phyloP scores from a whole-genome alignment of 345 rosid genomes.

The Cochlearia excelsa region DNA sequence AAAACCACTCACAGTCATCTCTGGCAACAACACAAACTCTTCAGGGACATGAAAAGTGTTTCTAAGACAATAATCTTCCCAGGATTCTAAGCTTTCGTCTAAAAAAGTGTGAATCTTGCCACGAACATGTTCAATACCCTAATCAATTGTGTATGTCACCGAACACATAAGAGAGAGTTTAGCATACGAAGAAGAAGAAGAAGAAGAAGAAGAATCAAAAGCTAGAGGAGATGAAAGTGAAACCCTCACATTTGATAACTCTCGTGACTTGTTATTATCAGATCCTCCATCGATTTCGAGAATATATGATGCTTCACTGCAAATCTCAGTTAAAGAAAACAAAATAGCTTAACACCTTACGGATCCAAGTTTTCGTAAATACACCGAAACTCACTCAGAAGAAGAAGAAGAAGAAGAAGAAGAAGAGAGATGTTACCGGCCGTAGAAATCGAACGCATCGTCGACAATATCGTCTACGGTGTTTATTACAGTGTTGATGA shows the following conservation, averaged over 20 bases:
- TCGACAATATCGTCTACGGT: constrained; percentile 53
- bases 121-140: constrained; percentile 64
- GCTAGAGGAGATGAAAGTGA: not conserved
- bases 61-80: constrained; percentile 71
- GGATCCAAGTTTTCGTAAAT: not conserved
- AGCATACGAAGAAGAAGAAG: not conserved
- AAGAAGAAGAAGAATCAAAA: not conserved
- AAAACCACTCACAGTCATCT: constrained; percentile 44
- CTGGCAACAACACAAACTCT: constrained; percentile 52
- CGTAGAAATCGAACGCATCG: constrained; percentile 62
- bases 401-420: not conserved
- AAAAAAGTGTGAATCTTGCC: constrained; percentile 49
- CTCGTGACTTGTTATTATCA: constrained; percentile 40
- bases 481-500: constrained; percentile 75
- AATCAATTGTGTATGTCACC: constrained; percentile 1
- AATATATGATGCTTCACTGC: constrained; percentile 58
- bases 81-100: constrained; percentile 55
- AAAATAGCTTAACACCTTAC: not conserved
- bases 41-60: constrained; percentile 73
- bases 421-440: constrained; percentile 33
- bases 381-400: not conserved
- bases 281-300: constrained; percentile 46
- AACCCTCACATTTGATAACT: constrained; percentile 50
- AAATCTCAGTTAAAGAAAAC: not conserved
- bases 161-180: not conserved